Conservation (phyloP, 176 grass and related monocot species). For the Ananas comosus region DNA sequence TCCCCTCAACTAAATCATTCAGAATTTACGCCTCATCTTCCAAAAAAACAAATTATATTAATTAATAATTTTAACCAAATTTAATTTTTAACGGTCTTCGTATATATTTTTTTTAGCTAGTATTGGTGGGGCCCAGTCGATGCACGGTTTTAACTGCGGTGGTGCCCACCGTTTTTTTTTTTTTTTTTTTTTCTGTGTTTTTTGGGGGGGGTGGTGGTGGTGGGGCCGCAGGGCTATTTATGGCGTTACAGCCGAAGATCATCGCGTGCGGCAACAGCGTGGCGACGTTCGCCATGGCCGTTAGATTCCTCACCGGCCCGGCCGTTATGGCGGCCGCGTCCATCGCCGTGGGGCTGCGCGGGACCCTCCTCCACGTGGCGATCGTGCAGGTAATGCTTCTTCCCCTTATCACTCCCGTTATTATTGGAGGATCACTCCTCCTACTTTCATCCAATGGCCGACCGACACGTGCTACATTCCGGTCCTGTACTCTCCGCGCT, state of each 20-base stretch:
- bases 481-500: too few species aligned
- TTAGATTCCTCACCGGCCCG: conserved; percentile 70
- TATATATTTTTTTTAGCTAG: too few species aligned
- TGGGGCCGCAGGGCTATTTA: conserved; percentile 58
- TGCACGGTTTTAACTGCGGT: too few species aligned
- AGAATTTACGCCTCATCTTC: too few species aligned
- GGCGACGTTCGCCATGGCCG: conserved; percentile 49
- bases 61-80: too few species aligned
- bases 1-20: too few species aligned
- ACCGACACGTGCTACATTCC: too few species aligned
- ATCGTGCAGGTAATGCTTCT: conserved; percentile 64
- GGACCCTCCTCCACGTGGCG: conserved; percentile 51
- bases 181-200: background rate
- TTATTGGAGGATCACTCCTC: too few species aligned
- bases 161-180: background rate
- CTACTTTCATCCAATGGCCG: too few species aligned
- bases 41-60: too few species aligned
- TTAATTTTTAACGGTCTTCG: too few species aligned
- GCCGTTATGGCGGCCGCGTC: conserved; percentile 67
- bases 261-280: conserved; percentile 65
- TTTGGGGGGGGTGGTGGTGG: background rate
- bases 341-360: conserved; percentile 48
- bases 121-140: background rate
- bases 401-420: background rate
- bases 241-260: conserved; percentile 80